Base-by-base conservation (phyloP, 1,139 yeast species). In the Sugiyamaella pinicola region DNA sequence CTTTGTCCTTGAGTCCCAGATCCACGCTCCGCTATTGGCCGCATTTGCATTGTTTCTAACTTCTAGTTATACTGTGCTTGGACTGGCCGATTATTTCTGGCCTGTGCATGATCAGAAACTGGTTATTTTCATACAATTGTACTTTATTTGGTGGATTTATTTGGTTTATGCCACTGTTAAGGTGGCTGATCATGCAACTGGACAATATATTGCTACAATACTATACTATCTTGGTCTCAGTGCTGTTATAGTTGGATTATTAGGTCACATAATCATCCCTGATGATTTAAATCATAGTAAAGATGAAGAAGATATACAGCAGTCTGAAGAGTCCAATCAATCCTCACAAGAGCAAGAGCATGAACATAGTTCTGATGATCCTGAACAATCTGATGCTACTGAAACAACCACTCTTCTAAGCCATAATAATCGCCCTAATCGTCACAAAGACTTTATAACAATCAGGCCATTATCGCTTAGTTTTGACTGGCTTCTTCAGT, bases 401-500 rank as follows among this genome's bases (percentile, higher is more conserved):
- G 56, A 51, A 38, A 54, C 52, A 13, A 35, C 49, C 34, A 39
- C 40, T 13, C 51, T 47, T 12, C n/a, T 38, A 5, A 17, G 28
- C 31, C 38, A 47, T 29, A 21, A 17, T 10, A 35, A 29, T 19
- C 28, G 21, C 28, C 28, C 8, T 7, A n/a, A 18, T 19, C 6
- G 19, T 15, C 38, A 22, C 37, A 29, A 13, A 28, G 49, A 34
- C n/a, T 33, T 51, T 31, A 49, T 45, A 24, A 37, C 39, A 12
- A 19, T 47, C 15, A 51, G 41, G 33, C 54, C 54, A 29, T 31
- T 47, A 19, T 51, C 51, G 10, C 40, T 52, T 56, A 76, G 84
- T 44, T 88, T 85, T 65, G 95, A 87, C 63, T 89, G 96, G 96
- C 77, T 84, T 7, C 61, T 87, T 22, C 96, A 89, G 68, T 87